Percentiles rank a stretch among this genome's conserved stretches.
Conservation (phyloP, 1,284 basidiomycete genomes). For the Cryptococcus neoformans region DNA sequence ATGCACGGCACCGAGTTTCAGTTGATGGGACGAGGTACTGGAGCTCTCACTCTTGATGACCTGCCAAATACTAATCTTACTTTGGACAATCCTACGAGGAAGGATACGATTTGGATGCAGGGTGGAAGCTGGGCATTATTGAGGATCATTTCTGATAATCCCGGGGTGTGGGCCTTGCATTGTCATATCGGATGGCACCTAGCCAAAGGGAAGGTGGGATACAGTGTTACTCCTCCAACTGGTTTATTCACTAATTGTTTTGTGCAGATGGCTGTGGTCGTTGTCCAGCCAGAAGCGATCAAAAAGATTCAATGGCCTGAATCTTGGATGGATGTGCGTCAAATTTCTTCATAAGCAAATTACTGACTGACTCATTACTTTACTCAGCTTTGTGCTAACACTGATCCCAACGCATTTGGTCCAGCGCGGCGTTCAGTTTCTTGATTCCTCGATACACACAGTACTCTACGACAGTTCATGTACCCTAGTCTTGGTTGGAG, state of each 20-base stretch:
- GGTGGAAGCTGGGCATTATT: conserved; percentile 24
- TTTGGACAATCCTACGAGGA: conserved; percentile 38
- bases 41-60: conserved; percentile 23
- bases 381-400: conserved; percentile 16
- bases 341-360: background rate
- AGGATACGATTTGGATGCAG: conserved; percentile 43
- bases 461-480: too few species aligned
- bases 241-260: background rate
- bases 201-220: conserved; percentile 15
- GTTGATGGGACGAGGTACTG: conserved; percentile 39
- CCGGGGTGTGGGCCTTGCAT: conserved; percentile 26
- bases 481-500: too few species aligned
- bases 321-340: conserved; percentile 11
- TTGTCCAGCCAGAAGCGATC: conserved; percentile 22
- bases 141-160: conserved; percentile 21
- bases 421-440: background rate
- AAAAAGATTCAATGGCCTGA: conserved; percentile 5
- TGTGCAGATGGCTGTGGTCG: conserved; percentile 9
- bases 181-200: conserved; percentile 33
- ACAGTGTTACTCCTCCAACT: too few species aligned
- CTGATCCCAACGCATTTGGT: conserved; percentile 10
- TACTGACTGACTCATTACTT: background rate
- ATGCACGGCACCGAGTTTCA: conserved; percentile 31
- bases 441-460: too few species aligned
- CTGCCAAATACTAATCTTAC: conserved; percentile 10